Evolutionary conservation across 2,329 filamentous ascomycete species (phyloP), one percentile per base, ranked within the genome.

Genomic region (Tolypocladium capitatum): DNA sequence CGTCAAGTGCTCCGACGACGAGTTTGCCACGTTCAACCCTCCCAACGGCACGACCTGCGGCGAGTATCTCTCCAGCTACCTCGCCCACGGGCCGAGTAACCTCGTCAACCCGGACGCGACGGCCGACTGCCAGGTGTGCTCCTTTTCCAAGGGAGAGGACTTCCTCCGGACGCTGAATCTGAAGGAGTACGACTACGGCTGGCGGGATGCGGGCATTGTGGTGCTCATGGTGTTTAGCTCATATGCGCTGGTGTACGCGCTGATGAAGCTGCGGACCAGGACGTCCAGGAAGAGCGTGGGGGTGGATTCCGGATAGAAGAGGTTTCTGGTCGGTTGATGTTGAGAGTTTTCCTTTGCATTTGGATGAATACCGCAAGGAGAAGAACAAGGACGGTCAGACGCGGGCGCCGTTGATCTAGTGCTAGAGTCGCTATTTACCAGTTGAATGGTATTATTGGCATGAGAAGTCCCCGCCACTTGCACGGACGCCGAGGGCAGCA

Each of bases 161-260:
- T 86, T 82, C 52, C 59, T 86, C 2, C 55, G 62, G 2, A 76
- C 70, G 0, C 52, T 86, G 13, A 83, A 84, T 56, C 55, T 86
- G 8, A 67, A 68, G 1, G 69, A 78, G 4, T 78, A 83, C 53
- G 76, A 71, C 51, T 80, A 79, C 53, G 81, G 79, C 0, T 86
- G 83, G 83, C 71, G 83, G 44, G 71, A 86, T 60, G 76, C 77
- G 0, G 82, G 58, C 0, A 78, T 84, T 7, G 27, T 27, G 27
- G 27, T 27, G 27, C 27, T 27, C 27, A 27, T 27, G 27, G 27
- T 27, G 24, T 24, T 24, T 24, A 24, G 24, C 24, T 24, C 24
- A 5, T 24, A 24, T 24, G 24, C 24, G 24, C 24, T 24, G 27
- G 27, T 27, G 27, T 27, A 27, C 27, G 27, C 6, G 27, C 27